Evolutionary conservation across 75 land plant genomes (phyloP).

Genomic region (Chamaecyparis obtusa): DNA sequence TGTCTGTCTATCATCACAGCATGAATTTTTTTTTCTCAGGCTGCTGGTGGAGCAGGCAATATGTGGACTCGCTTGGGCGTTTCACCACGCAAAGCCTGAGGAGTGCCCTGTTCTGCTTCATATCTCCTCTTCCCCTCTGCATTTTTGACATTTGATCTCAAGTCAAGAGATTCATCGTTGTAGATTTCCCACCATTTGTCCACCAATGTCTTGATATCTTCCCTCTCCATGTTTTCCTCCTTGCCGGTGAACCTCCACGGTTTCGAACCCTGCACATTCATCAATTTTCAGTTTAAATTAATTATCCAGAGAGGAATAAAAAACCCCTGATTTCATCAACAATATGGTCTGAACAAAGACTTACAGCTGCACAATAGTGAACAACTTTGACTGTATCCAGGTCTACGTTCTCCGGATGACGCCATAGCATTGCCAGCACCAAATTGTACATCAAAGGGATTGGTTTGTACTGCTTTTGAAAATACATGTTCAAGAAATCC

Average conservation of each 20-base stretch:
- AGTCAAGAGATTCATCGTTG: constrained; percentile 44
- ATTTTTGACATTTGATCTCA: not conserved
- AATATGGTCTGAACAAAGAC: not conserved
- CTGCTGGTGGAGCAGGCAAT: not conserved
- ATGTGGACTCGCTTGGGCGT: not conserved
- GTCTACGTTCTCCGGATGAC: constrained; percentile 50
- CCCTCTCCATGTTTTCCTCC: constrained; percentile 66
- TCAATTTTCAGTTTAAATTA: not conserved
- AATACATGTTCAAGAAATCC: constrained; percentile 67
- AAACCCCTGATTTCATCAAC: too few relatives aligned
- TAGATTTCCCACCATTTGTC: constrained; percentile 57
- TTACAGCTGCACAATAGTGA: constrained; percentile 58
- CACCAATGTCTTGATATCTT: constrained; percentile 56
- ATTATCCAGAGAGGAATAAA: too few relatives aligned
- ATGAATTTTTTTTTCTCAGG: not conserved
- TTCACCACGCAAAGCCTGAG: not conserved
- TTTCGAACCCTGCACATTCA: constrained; percentile 49
- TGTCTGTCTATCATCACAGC: not conserved
- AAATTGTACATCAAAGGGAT: constrained; percentile 44
- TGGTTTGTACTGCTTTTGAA: constrained; percentile 38
- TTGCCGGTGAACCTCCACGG: constrained; percentile 67
- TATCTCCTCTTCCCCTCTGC: not conserved
- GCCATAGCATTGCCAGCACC: constrained; percentile 51
- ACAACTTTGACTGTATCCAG: constrained; percentile 38
- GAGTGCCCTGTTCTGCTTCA: not conserved